Evolutionary conservation across 768 basidiomycete species (phyloP).

Genomic region (Amanita molliuscula): DNA sequence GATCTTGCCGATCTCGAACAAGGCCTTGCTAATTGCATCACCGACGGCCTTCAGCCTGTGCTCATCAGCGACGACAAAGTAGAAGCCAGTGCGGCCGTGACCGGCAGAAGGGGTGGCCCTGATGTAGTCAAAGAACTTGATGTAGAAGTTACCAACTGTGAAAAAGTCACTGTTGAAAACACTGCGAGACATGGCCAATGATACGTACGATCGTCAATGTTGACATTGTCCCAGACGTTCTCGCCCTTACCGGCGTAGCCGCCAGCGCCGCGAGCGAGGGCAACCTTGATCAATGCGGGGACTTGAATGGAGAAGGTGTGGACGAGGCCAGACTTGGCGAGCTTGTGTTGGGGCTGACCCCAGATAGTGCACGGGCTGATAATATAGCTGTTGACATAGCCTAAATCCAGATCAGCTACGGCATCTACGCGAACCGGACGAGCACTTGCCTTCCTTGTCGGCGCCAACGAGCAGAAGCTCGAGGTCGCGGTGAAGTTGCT

Average conservation of each 20-base stretch:
- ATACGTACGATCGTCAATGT: slow-evolving; percentile 40
- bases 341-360: slow-evolving; percentile 35
- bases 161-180: not conserved
- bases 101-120: slow-evolving; percentile 17
- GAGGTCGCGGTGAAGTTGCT: slow-evolving; percentile 38
- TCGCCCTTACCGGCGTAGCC: slow-evolving; percentile 47
- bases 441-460: slow-evolving; percentile 32
- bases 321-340: slow-evolving; percentile 41
- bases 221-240: slow-evolving; percentile 49
- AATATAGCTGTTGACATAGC: slow-evolving; percentile 41
- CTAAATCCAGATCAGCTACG: slow-evolving; percentile 15
- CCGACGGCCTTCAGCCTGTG: slow-evolving; percentile 32
- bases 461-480: slow-evolving; percentile 36
- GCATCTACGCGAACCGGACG: not conserved
- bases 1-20: slow-evolving; percentile 27
- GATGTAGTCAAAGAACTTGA: slow-evolving; percentile 30
- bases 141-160: slow-evolving; percentile 39
- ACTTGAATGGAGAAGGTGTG: slow-evolving; percentile 46
- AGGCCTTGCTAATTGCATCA: slow-evolving; percentile 25
- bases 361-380: slow-evolving; percentile 50
- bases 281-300: slow-evolving; percentile 32
- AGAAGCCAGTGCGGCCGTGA: slow-evolving; percentile 42
- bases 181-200: not conserved
- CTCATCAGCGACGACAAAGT: slow-evolving; percentile 44
- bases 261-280: slow-evolving; percentile 35